These are phyloP conservation scores for Anisodus tanguticus DNA, from an alignment of 257 asterid species.

Conservation along the genomic window DNA sequence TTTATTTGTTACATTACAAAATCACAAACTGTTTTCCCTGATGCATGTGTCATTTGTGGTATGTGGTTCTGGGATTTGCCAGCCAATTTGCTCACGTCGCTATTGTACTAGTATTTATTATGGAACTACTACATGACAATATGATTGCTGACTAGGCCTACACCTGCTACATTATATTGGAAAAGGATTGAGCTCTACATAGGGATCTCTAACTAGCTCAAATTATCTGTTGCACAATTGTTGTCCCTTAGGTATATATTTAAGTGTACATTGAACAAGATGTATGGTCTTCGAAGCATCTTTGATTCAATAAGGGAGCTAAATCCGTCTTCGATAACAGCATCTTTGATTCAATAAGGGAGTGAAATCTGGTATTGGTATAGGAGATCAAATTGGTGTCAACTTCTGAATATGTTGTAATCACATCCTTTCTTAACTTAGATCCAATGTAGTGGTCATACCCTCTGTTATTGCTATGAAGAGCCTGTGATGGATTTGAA, in stretches of 20 bases:
- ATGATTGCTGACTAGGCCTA: conserved; percentile 6
- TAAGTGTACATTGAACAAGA: conserved; percentile 13
- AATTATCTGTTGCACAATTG: conserved; percentile 13
- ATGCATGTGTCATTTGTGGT: conserved; percentile 4
- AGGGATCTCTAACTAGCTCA: conserved; percentile 18
- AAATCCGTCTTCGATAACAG: background rate
- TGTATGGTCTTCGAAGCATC: background rate
- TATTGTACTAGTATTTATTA: background rate
- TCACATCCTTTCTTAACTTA: background rate
- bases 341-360: conserved; percentile 10
- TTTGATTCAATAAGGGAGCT: too few relatives aligned
- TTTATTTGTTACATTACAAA: conserved; percentile 7
- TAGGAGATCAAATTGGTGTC: background rate
- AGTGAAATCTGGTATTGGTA: background rate
- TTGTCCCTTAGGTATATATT: background rate
- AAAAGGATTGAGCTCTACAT: background rate
- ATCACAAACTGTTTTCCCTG: background rate
- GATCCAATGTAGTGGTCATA: background rate
- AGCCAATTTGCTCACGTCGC: background rate
- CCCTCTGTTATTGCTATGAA: background rate
- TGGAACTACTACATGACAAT: background rate
- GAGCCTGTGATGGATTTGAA: background rate
- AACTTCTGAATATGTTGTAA: background rate
- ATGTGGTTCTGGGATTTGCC: background rate
- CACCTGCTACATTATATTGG: background rate